Conservation (phyloP, 2,329 filamentous ascomycete genomes). For the Penicillium sp. region DNA sequence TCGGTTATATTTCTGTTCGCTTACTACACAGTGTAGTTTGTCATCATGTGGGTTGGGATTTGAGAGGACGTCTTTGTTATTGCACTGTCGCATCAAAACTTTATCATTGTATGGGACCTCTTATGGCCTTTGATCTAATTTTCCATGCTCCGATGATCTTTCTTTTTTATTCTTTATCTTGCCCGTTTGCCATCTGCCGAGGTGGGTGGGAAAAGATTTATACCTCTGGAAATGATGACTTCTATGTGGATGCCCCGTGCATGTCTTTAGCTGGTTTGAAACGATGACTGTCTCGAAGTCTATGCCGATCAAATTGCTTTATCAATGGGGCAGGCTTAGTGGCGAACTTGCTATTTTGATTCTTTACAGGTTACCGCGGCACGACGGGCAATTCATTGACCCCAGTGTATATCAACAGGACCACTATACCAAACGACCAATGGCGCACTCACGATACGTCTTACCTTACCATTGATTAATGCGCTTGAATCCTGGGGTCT, state of each 20-base stretch:
- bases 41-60: conserved; percentile 24
- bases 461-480: neutral
- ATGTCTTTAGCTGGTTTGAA: neutral
- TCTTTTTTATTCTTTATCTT: neutral
- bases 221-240: neutral
- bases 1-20: conserved; percentile 17
- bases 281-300: neutral
- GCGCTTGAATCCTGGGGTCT: neutral
- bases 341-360: neutral
- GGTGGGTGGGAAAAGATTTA: neutral
- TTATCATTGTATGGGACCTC: conserved; percentile 24
- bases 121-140: neutral
- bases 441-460: neutral
- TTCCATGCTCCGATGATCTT: neutral
- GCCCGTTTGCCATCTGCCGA: neutral
- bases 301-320: neutral
- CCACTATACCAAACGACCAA: neutral
- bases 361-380: neutral
- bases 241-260: neutral
- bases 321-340: neutral
- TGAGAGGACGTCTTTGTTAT: conserved; percentile 22
- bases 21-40: conserved; percentile 33
- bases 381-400: neutral
- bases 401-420: neutral
- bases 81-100: conserved; percentile 22